These are phyloP conservation scores for Marchantia polymorpha DNA, from an alignment of 225 moss, liverwort and hornwort species.

Conservation along the genomic window DNA sequence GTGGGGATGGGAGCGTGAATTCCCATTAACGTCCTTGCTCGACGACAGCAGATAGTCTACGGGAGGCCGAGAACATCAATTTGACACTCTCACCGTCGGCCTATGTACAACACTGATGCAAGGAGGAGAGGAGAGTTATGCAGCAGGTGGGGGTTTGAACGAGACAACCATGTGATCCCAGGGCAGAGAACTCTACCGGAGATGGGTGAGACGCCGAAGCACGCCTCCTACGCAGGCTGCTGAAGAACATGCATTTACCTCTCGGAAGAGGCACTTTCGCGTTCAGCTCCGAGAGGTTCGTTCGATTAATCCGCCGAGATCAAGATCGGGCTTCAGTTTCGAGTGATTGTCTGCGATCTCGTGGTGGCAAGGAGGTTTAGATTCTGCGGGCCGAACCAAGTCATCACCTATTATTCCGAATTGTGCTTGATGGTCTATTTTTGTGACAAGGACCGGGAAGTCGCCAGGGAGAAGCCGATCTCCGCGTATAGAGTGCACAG, in stretches of 20 bases:
- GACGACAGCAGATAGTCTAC: neutral
- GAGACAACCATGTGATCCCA: neutral
- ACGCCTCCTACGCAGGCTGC: neutral
- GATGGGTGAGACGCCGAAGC: neutral
- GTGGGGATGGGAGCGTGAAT: neutral
- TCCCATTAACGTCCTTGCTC: neutral
- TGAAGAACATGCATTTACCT: neutral
- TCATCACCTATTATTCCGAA: no score
- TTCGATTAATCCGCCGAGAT: neutral
- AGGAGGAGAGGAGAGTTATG: neutral
- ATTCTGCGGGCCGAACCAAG: neutral
- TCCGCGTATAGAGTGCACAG: no score
- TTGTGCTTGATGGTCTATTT: no score
- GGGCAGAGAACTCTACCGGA: no score
- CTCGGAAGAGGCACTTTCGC: neutral
- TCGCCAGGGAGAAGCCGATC: no score
- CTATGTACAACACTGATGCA: neutral
- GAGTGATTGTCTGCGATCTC: neutral
- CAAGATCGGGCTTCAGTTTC: neutral
- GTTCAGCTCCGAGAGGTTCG: conserved; percentile 1
- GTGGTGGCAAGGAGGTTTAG: neutral
- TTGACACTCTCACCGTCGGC: no score
- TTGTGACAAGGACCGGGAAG: no score
- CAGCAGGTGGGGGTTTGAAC: neutral
- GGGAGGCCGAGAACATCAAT: neutral